phyloP scores from a whole-genome alignment of 1,284 basidiomycete species.

The Albatrellus sp. region DNA sequence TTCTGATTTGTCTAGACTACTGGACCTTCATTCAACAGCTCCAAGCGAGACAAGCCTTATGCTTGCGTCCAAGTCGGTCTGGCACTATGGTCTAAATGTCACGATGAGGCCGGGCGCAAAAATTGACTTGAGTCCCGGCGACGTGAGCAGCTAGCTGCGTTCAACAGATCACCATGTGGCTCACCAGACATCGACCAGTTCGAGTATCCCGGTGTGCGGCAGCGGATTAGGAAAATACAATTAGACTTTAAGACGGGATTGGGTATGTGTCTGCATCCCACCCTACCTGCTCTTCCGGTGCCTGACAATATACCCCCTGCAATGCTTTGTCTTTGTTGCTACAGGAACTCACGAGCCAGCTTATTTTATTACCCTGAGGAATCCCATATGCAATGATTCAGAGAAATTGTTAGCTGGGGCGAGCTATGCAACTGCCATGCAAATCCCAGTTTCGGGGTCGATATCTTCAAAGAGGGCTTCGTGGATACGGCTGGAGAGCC shows the following conservation, averaged over 20 bases:
- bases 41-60: conserved; percentile 29
- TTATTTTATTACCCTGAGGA: conserved; percentile 28
- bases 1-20: conserved; percentile 35
- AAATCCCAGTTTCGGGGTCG: conserved; percentile 38
- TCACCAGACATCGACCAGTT: conserved; percentile 27
- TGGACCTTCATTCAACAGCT: conserved; percentile 17
- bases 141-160: conserved; percentile 13
- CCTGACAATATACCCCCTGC: neutral
- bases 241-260: conserved; percentile 51
- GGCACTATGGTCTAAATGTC: conserved; percentile 39
- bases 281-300: neutral
- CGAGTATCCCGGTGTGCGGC: conserved; percentile 35
- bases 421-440: conserved; percentile 14
- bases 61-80: conserved; percentile 40
- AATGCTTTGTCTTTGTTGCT: conserved; percentile 48
- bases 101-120: conserved; percentile 35
- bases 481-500: conserved; percentile 7
- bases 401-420: conserved; percentile 2
- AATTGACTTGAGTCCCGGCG: conserved; percentile 14
- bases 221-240: conserved; percentile 38
- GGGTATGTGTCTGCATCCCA: conserved; percentile 22
- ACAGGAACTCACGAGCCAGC: conserved; percentile 42
- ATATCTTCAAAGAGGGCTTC: conserved; percentile 42
- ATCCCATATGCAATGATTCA: neutral
- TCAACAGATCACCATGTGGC: neutral